Conservation (phyloP, 2,329 filamentous ascomycete genomes). For the Plenodomus biglobosus region DNA sequence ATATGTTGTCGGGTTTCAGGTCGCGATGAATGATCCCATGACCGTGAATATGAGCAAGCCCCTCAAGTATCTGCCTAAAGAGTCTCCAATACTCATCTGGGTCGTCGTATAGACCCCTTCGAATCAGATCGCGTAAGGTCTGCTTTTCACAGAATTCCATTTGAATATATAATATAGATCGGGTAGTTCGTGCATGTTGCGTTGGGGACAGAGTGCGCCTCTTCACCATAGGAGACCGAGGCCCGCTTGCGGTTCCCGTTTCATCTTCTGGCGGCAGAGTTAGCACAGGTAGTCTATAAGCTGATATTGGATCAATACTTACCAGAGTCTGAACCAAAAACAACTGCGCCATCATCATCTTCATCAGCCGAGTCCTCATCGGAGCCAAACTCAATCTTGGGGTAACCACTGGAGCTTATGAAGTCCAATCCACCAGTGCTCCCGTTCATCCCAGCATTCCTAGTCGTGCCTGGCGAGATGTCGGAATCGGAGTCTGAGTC, state of each 20-base stretch:
- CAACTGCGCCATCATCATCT: slow-evolving; percentile 37
- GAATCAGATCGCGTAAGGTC: slow-evolving; percentile 86
- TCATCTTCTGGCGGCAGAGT: slow-evolving; percentile 47
- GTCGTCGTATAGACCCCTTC: slow-evolving; percentile 71
- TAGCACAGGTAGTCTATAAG: slow-evolving; percentile 4
- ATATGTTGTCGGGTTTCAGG: slow-evolving; percentile 95
- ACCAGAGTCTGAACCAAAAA: slow-evolving; percentile 46
- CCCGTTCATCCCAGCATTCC: slow-evolving; percentile 61
- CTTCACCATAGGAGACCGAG: slow-evolving; percentile 39
- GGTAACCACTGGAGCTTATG: slow-evolving; percentile 80
- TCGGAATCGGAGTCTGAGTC: slow-evolving; percentile 31
- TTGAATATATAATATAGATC: slow-evolving; percentile 88
- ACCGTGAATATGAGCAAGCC: slow-evolving; percentile 83
- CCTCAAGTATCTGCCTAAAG: slow-evolving; percentile 88
- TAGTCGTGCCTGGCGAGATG: slow-evolving; percentile 27
- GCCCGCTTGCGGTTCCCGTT: slow-evolving; percentile 41
- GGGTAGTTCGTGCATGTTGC: slow-evolving; percentile 54
- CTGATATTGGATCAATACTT: slow-evolving; percentile 2
- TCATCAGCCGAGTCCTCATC: slow-evolving; percentile 48
- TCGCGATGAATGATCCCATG: slow-evolving; percentile 94
- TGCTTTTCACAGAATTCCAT: slow-evolving; percentile 98
- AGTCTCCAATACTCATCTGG: slow-evolving; percentile 82
- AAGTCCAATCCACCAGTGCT: slow-evolving; percentile 84
- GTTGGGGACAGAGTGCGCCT: slow-evolving; percentile 51
- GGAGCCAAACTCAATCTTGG: slow-evolving; percentile 76